Base-by-base conservation (phyloP, 139 green algal species). In the Tetradesmus obliquus region DNA sequence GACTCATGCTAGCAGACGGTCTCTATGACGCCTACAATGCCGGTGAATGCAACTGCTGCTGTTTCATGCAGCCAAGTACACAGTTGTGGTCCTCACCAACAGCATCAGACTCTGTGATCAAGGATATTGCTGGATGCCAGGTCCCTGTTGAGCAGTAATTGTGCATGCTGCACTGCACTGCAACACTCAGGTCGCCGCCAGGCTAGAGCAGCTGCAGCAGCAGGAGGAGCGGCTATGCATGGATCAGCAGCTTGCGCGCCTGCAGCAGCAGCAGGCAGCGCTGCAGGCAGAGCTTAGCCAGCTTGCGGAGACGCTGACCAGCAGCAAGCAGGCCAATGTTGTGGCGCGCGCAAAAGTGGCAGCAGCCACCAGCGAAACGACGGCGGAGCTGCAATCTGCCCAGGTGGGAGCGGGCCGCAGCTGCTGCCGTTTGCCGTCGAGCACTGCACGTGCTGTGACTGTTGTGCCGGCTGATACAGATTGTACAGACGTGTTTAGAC, bases 291-390 rank as follows among this genome's bases (percentile, higher is more conserved):
- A 89, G 55, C 32, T 89, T 5, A 17, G 60, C 9, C 87, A 84
- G 87, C 72, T 89, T 32, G 81, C 84, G n/a, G 62, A 15, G 2
- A 89, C 84, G 0, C 60, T 89, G 57, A 81, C 84, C 15, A 60
- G 45, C 60, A 89, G 62, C 84, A 89, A 89, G 51, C 84, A 89
- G 62, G 84, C 84, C 60, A 89, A 89, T 58, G 84, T 66, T 2
- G 32, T 80, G 13, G 62, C 62, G 7, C 69, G 45, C 19, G 10
- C 32, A 0, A 62, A 81, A 62, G 60, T 89, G 51, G 84, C 32
- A 51, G 84, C 84, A 20, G 84, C 84, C 53, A 69, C 55, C 12
- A 81, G 32, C 62, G 53, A 45, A 5, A 82, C 84, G 6, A 45
- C 55, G 19, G 22, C 84, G 5, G 60, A 89, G 60, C 84, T 89